Conservation (phyloP, 768 basidiomycete genomes). For the Boletus pseudo-olivaceus region DNA sequence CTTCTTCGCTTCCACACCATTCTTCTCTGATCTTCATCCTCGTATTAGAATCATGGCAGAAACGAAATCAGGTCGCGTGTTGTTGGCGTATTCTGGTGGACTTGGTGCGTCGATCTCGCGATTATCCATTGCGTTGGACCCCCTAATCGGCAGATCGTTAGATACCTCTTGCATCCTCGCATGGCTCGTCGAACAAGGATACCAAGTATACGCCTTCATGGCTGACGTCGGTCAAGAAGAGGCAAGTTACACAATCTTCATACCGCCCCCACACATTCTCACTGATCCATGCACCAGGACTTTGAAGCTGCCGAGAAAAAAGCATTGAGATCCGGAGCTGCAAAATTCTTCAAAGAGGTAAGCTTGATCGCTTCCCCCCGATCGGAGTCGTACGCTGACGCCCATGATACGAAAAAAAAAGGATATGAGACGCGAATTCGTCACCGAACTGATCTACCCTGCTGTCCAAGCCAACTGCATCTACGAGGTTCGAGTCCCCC, state of each 20-base stretch:
- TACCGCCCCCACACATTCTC: background rate
- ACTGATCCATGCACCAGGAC: conserved; percentile 52
- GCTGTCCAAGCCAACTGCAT: conserved; percentile 98
- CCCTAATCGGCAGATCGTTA: conserved; percentile 13
- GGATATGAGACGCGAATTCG: conserved; percentile 94
- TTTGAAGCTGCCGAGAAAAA: conserved; percentile 90
- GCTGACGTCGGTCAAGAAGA: conserved; percentile 93
- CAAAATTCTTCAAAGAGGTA: conserved; percentile 91
- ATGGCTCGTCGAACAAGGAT: conserved; percentile 98
- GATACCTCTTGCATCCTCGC: conserved; percentile 99
- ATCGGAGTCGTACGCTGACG: background rate
- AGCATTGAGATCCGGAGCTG: conserved; percentile 88
- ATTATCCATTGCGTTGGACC: background rate
- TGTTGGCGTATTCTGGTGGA: conserved; percentile 97
- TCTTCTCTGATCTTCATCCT: background rate
- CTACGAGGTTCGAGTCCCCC: conserved; percentile 68
- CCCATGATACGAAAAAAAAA: conserved; percentile 28
- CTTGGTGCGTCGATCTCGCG: conserved; percentile 61
- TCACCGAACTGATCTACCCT: conserved; percentile 95
- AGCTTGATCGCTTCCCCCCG: background rate
- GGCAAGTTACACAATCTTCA: conserved; percentile 35
- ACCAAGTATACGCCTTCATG: conserved; percentile 97
- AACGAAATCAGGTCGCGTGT: conserved; percentile 71
- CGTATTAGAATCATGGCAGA: conserved; percentile 9
- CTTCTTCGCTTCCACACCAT: too few relatives aligned